Evolutionary conservation across 2,329 filamentous ascomycete genomes (phyloP).

Genomic region (Paramyrothecium roridum): DNA sequence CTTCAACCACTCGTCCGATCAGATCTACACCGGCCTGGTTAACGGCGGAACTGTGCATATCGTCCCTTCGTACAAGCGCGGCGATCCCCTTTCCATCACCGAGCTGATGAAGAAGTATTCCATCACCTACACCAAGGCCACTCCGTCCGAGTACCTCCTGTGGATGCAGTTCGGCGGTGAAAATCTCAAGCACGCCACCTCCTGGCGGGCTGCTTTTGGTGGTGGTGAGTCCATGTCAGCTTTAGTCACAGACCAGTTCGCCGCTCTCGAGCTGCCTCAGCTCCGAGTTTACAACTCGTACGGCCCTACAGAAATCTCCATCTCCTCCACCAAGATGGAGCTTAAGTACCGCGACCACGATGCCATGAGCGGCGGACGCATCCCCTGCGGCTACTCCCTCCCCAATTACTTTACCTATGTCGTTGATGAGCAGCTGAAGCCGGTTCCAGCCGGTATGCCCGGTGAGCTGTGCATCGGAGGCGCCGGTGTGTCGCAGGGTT

Average conservation of each 20-base stretch:
- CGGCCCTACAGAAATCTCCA: constrained; percentile 6
- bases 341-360: constrained; percentile 6
- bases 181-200: not conserved
- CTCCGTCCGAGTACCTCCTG: constrained; percentile 6
- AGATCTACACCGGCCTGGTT: constrained; percentile 28
- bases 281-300: constrained; percentile 9
- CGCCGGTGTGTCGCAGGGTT: constrained; percentile 36
- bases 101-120: constrained; percentile 3
- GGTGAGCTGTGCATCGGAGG: constrained; percentile 26
- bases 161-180: constrained; percentile 5
- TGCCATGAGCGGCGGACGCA: constrained; percentile 7
- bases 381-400: constrained; percentile 13
- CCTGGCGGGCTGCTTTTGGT: constrained; percentile 8
- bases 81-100: constrained; percentile 22
- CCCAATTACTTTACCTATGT: constrained; percentile 37
- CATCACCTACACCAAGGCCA: constrained; percentile 6
- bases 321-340: constrained; percentile 1
- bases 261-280: constrained; percentile 6
- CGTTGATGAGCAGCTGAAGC: constrained; percentile 25
- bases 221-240: constrained; percentile 12
- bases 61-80: constrained; percentile 19
- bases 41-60: constrained; percentile 31
- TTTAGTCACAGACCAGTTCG: constrained; percentile 7
- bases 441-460: constrained; percentile 10
- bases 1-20: constrained; percentile 34